These are phyloP conservation scores for Blastosporella zonata DNA, from an alignment of 1,284 basidiomycete genomes.

Conservation along the genomic window DNA sequence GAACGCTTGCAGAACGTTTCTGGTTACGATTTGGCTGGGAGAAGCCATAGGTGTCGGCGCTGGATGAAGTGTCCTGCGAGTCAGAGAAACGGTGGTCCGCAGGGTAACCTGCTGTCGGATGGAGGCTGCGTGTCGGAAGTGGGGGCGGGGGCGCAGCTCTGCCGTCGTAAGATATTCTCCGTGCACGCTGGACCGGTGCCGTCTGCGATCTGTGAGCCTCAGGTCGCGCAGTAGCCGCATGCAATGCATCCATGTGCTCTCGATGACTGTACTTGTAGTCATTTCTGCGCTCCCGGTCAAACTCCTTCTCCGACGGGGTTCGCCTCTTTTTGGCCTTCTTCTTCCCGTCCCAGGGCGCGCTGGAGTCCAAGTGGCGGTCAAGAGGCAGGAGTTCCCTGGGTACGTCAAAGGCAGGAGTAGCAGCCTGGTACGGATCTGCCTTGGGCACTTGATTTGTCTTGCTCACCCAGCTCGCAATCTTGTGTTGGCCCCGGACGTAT, in stretches of 20 bases:
- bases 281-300: slow-evolving; percentile 11
- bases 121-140: slow-evolving; percentile 2
- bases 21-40: background rate
- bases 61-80: slow-evolving; percentile 6
- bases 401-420: slow-evolving; percentile 16
- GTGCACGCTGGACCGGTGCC: background rate
- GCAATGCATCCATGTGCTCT: slow-evolving; percentile 8
- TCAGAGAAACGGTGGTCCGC: slow-evolving; percentile 8
- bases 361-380: background rate
- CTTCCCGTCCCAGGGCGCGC: background rate
- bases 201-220: background rate
- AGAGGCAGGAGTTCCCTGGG: slow-evolving; percentile 7
- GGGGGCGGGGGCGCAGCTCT: background rate
- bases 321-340: background rate
- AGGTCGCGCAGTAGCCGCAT: background rate
- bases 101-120: background rate
- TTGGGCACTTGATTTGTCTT: slow-evolving; percentile 10
- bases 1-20: slow-evolving; percentile 7
- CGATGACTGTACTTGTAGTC: slow-evolving; percentile 12
- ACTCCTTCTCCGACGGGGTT: slow-evolving; percentile 4
- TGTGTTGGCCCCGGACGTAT: slow-evolving; percentile 13
- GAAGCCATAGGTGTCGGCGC: background rate
- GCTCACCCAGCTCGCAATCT: slow-evolving; percentile 17
- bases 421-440: slow-evolving; percentile 18
- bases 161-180: background rate